Evolutionary conservation across 2,329 filamentous ascomycete genomes (phyloP), one percentile per base, ranked within the genome.

Genomic region (Trichoderma asperellum): DNA sequence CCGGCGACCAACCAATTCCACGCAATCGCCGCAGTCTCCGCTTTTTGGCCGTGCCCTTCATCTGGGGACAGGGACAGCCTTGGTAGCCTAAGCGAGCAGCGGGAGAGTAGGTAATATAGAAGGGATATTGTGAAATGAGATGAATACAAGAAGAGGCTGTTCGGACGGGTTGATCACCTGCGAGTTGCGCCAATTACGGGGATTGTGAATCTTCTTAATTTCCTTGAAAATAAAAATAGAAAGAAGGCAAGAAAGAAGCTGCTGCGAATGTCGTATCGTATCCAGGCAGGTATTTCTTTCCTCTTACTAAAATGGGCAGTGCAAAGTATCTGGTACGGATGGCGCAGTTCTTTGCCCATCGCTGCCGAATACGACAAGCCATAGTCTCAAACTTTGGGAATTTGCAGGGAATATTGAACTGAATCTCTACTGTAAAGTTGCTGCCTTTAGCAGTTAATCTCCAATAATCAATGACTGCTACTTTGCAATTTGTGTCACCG

Each of bases 331-430:
- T 7, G 21, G 52, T 55, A 29, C 52, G 6, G n/a, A 43, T 14
- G 32, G 14, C 34, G 27, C 16, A 47, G 55, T 32, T 62, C 6
- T 10, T 27, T 63, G 47, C 12, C 47, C 14, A 53, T 53, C 11
- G 32, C 60, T 55, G 49, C 62, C 62, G 62, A 65, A 65, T 47
- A 65, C 62, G 62, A 65, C 56, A 29, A 3, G 49, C 47, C 47
- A 24, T 57, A 37, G 37, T 53, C 62, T 65, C 52, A 57, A 37
- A n/a, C n/a, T 56, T 34, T 37, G 52, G 62, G 34, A 24, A 40
- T 47, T 24, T 29, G 57, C 35, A 59, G 56, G 34, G 34, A 59
- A 59, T 40, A 16, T 16, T 2, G 37, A 5, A 16, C 6, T 40
- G 32, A 32, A 32, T 32, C 32, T 24, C 24, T 24, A 24, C 24